Conservation (phyloP, 2,329 filamentous ascomycete genomes). For the Zasmidium angulare region DNA sequence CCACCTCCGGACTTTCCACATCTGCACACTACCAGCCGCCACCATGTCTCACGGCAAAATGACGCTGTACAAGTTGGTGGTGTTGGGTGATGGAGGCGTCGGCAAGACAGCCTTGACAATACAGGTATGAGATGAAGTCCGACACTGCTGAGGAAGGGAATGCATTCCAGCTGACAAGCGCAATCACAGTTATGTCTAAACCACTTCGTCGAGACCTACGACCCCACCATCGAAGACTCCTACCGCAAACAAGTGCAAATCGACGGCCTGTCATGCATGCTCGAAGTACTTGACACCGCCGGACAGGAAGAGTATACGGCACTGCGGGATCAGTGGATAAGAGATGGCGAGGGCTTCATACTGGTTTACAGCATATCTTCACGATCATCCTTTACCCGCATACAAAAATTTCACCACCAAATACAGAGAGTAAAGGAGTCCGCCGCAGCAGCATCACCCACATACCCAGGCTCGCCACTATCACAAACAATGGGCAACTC, state of each 20-base stretch:
- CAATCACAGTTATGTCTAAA: slow-evolving; percentile 78
- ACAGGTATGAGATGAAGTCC: slow-evolving; percentile 49
- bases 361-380: slow-evolving; percentile 98
- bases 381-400: slow-evolving; percentile 88
- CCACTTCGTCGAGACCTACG: slow-evolving; percentile 93
- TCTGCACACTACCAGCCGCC: slow-evolving; percentile 8
- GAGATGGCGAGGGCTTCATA: slow-evolving; percentile 95
- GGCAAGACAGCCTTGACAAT: slow-evolving; percentile 99
- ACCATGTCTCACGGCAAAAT: slow-evolving; percentile 40
- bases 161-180: slow-evolving; percentile 10
- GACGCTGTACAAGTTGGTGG: slow-evolving; percentile 79
- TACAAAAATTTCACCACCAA: slow-evolving; percentile 93
- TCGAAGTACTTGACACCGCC: slow-evolving; percentile 94
- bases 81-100: slow-evolving; percentile 95
- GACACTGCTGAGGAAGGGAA: neutral
- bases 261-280: slow-evolving; percentile 92
- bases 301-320: slow-evolving; percentile 99
- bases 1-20: neutral
- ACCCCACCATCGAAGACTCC: slow-evolving; percentile 68
- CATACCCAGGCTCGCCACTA: slow-evolving; percentile 73
- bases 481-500: slow-evolving; percentile 55
- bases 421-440: slow-evolving; percentile 98
- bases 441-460: slow-evolving; percentile 67
- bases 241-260: slow-evolving; percentile 76
- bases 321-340: slow-evolving; percentile 95